phyloP scores from a whole-genome alignment of 2,329 filamentous ascomycete species.

The Hypoxylon sp. region DNA sequence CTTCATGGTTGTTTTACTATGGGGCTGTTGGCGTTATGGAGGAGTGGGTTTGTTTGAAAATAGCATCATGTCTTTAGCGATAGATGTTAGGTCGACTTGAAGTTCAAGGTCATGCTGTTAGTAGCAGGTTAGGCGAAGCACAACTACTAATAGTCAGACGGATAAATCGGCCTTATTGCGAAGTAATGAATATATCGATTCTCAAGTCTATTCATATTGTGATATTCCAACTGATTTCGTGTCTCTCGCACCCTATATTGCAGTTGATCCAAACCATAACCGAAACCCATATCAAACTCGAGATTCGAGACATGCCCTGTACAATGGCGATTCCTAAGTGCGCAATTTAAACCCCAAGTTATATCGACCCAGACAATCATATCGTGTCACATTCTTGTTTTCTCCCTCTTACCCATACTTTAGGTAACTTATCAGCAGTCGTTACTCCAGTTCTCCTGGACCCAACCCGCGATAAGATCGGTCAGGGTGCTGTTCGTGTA shows the following conservation, averaged over 20 bases:
- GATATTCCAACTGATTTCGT: not conserved
- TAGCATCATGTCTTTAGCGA: conserved; percentile 1
- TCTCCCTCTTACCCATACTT: conserved; percentile 3
- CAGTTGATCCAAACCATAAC: not conserved
- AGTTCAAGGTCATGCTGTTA: not conserved
- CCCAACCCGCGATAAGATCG: conserved; percentile 68
- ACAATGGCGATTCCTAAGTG: not conserved
- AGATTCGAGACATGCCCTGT: too few species aligned
- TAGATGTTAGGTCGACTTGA: not conserved
- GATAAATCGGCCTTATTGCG: not conserved
- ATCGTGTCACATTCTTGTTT: not conserved
- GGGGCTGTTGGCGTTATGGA: not conserved
- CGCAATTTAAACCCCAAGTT: conserved; percentile 12
- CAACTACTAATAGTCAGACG: not conserved
- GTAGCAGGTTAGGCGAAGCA: not conserved
- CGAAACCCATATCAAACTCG: conserved; percentile 1
- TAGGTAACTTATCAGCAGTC: conserved; percentile 55
- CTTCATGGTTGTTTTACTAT: not conserved
- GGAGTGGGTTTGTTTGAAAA: not conserved
- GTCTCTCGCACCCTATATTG: not conserved
- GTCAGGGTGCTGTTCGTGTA: conserved; percentile 70
- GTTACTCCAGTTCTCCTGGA: conserved; percentile 68
- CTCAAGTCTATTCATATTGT: not conserved
- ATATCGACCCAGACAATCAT: not conserved
- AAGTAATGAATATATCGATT: not conserved